Evolutionary conservation across 106 monocot species (phyloP).

Genomic region (Apostasia ramifera): DNA sequence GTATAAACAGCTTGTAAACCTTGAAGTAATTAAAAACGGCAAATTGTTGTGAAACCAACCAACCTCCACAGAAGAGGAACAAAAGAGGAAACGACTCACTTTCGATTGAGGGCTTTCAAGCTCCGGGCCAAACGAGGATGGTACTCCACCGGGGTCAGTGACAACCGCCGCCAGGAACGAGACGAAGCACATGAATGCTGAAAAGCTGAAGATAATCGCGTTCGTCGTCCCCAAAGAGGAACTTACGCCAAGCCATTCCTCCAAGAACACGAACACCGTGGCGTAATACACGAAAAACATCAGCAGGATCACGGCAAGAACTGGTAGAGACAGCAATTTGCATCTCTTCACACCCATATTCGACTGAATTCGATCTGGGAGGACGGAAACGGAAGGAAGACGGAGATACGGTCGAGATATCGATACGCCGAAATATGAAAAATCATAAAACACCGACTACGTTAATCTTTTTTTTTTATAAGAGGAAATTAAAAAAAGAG

Average conservation of each 20-base stretch:
- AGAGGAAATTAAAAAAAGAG: no score
- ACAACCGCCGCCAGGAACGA: conserved; percentile 33
- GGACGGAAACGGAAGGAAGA: background rate
- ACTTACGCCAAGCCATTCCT: conserved; percentile 39
- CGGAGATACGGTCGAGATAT: no score
- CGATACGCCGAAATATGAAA: no score
- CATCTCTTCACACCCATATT: conserved; percentile 26
- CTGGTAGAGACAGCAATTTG: conserved; percentile 14
- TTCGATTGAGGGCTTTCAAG: conserved; percentile 32
- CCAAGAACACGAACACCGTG: conserved; percentile 54
- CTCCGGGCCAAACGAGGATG: conserved; percentile 39
- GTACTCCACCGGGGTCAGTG: conserved; percentile 51
- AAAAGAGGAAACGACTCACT: conserved; percentile 14
- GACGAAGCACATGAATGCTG: conserved; percentile 27
- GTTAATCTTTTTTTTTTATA: no score
- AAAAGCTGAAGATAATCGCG: conserved; percentile 30
- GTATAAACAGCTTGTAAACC: background rate
- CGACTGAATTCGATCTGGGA: background rate
- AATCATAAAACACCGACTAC: no score
- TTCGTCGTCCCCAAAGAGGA: conserved; percentile 32
- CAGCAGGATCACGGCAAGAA: conserved; percentile 23
- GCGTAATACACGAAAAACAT: conserved; percentile 46
- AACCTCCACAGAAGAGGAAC: background rate
- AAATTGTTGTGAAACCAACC: background rate
- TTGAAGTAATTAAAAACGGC: background rate